Percentiles rank a stretch among this genome's conserved stretches.
Conservation (phyloP, 805 yeast genomes). For the Limtongozyma cylindracea region DNA sequence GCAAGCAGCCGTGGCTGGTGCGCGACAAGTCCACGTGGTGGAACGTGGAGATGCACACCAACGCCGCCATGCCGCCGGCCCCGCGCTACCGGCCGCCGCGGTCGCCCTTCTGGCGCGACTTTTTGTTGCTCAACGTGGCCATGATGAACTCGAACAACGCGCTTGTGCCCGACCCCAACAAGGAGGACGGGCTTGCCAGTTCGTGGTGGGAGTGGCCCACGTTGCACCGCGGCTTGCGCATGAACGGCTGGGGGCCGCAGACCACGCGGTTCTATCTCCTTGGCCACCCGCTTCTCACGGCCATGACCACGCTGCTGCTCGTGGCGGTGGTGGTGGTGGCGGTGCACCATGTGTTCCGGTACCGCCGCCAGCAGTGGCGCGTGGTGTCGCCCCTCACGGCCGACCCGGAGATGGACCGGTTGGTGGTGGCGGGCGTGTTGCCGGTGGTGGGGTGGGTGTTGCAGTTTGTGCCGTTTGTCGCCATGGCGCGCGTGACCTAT, state of each 20-base stretch:
- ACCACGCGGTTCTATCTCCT: constrained; percentile 31
- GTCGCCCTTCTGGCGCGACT: constrained; percentile 56
- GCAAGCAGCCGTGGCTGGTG: constrained; percentile 36
- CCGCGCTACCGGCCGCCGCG: constrained; percentile 43
- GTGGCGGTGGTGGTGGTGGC: constrained; percentile 22
- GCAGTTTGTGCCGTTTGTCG: constrained; percentile 69
- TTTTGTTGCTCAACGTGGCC: constrained; percentile 49
- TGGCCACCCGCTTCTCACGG: constrained; percentile 44
- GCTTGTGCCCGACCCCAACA: constrained; percentile 53
- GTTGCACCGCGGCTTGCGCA: constrained; percentile 47
- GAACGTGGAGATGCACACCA: constrained; percentile 54
- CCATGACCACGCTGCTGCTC: constrained; percentile 42
- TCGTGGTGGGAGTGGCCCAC: constrained; percentile 80
- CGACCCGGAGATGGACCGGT: constrained; percentile 20
- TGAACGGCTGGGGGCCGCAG: constrained; percentile 45
- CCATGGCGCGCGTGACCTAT: constrained; percentile 93
- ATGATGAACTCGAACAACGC: constrained; percentile 82
- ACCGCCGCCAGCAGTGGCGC: constrained; percentile 51
- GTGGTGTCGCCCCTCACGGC: too few species aligned
- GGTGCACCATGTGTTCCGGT: constrained; percentile 15
- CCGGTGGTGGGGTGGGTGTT: constrained; percentile 83
- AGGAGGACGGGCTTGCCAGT: constrained; percentile 46
- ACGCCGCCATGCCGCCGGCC: constrained; percentile 30
- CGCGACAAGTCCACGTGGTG: constrained; percentile 79
- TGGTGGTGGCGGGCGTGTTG: constrained; percentile 48